Percentiles rank a stretch among this genome's conserved stretches.
Evolutionary conservation across 1,284 basidiomycete genomes (phyloP).

Genomic region (Acaromyces ingoldii): DNA sequence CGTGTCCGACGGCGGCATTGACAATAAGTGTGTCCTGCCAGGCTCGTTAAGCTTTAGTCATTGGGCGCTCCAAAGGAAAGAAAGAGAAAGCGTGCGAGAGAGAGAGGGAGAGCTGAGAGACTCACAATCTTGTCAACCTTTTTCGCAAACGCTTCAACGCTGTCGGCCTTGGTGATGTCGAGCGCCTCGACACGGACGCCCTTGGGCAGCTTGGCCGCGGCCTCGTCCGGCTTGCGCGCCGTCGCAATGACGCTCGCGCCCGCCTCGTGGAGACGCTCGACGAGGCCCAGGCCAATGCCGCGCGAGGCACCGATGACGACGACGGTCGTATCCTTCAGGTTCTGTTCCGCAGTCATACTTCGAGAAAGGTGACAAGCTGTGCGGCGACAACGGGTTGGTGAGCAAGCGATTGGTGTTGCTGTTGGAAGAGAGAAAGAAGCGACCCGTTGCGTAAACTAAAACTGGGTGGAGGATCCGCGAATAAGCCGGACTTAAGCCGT

Average conservation of each 20-base stretch:
- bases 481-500: too few relatives aligned
- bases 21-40: conserved; percentile 10
- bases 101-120: background rate
- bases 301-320: conserved; percentile 5
- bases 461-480: too few relatives aligned
- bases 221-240: background rate
- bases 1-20: conserved; percentile 5
- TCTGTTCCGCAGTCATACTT: too few relatives aligned
- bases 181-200: conserved; percentile 1
- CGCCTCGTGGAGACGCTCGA: background rate
- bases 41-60: background rate
- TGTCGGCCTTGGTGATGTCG: conserved; percentile 1
- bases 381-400: too few relatives aligned
- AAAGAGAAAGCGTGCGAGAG: background rate
- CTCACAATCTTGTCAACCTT: conserved; percentile 1
- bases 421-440: too few relatives aligned
- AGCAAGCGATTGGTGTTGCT: too few relatives aligned
- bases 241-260: conserved; percentile 4
- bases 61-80: background rate
- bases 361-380: too few relatives aligned
- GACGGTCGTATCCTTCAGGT: background rate
- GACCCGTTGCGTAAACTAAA: too few relatives aligned
- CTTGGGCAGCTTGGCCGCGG: background rate
- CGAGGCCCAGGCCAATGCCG: conserved; percentile 10
- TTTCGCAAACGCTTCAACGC: background rate